Evolutionary conservation across 129 eudicot species (phyloP).

Genomic region (Kitagawia praeruptora): DNA sequence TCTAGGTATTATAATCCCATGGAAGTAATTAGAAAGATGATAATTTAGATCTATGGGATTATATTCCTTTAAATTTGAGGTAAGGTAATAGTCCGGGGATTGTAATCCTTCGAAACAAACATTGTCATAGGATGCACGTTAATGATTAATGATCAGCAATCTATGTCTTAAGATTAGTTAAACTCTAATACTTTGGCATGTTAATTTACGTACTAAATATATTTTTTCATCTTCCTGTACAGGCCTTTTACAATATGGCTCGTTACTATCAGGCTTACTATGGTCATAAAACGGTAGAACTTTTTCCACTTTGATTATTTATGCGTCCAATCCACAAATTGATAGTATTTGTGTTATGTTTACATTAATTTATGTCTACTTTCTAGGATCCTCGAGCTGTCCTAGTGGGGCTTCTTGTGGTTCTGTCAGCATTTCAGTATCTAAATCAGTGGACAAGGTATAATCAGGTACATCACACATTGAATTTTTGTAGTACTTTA

Average conservation of each 20-base stretch:
- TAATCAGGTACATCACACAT: slow-evolving; percentile 57
- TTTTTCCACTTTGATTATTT: not conserved
- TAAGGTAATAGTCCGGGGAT: no score
- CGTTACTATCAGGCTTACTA: slow-evolving; percentile 90
- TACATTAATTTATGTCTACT: slow-evolving; percentile 11
- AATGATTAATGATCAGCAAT: not conserved
- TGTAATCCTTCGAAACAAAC: no score
- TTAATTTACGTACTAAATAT: not conserved
- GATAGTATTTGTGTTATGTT: not conserved
- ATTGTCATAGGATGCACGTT: not conserved
- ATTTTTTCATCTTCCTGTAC: not conserved
- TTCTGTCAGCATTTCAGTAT: slow-evolving; percentile 85
- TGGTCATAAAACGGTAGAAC: slow-evolving; percentile 81
- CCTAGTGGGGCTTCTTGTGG: slow-evolving; percentile 77
- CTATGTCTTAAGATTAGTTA: not conserved
- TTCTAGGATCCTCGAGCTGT: slow-evolving; percentile 93
- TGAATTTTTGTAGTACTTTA: slow-evolving; percentile 6
- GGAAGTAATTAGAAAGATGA: no score
- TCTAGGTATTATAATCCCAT: no score
- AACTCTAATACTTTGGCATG: not conserved
- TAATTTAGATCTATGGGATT: no score
- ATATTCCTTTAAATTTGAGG: no score
- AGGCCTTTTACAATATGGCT: slow-evolving; percentile 88
- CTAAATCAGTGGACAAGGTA: slow-evolving; percentile 94
- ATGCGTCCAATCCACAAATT: slow-evolving; percentile 7